These are phyloP conservation scores for Ajuga chamaepitys DNA, from an alignment of 257 asterid genomes.

Conservation along the genomic window DNA sequence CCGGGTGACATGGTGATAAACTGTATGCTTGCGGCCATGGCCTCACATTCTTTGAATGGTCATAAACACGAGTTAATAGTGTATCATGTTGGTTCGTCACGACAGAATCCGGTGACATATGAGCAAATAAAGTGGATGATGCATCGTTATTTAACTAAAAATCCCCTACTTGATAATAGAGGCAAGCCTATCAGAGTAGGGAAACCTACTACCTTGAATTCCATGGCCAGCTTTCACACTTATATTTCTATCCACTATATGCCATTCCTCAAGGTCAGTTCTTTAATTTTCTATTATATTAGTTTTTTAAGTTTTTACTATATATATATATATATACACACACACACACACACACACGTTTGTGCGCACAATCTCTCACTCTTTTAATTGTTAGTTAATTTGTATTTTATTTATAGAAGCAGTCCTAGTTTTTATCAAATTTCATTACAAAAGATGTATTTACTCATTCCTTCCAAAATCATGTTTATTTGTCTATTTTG, in stretches of 20 bases:
- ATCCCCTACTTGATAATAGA: conserved; percentile 26
- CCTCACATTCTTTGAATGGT: neutral
- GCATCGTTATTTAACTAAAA: conserved; percentile 25
- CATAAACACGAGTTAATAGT: conserved; percentile 2
- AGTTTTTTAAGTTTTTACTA: too few relatives aligned
- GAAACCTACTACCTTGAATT: conserved; percentile 9
- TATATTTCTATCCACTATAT: conserved; percentile 35
- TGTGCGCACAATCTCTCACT: too few relatives aligned
- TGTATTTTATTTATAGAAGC: too few relatives aligned
- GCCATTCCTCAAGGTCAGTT: conserved; percentile 38
- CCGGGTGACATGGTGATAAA: conserved; percentile 73
- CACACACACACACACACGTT: too few relatives aligned
- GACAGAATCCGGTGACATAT: conserved; percentile 31
- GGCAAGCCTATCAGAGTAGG: conserved; percentile 33
- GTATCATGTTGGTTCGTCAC: conserved; percentile 50
- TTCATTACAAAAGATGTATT: too few relatives aligned
- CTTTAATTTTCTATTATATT: too few relatives aligned
- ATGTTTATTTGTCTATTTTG: too few relatives aligned
- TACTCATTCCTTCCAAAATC: too few relatives aligned
- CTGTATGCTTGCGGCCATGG: conserved; percentile 37
- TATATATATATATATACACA: too few relatives aligned
- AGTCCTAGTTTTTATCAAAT: too few relatives aligned
- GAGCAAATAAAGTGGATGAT: conserved; percentile 9
- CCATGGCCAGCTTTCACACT: conserved; percentile 41
- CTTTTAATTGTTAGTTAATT: too few relatives aligned